These are phyloP conservation scores for Penicillium longicatenatum DNA, from an alignment of 495 filamentous ascomycete genomes.

Conservation along the genomic window DNA sequence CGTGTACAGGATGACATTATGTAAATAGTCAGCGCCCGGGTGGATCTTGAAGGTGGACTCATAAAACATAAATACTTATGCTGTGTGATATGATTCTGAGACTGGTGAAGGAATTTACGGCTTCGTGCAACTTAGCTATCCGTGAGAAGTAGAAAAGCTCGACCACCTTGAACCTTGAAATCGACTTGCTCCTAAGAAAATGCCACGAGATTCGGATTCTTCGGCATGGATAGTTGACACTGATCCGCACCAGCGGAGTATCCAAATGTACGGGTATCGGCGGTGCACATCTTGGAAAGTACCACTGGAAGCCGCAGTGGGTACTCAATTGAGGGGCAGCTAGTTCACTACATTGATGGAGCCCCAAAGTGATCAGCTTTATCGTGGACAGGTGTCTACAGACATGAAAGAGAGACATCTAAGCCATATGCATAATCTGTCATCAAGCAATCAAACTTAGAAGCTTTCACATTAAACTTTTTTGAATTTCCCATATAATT, in stretches of 20 bases:
- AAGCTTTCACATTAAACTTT: background rate
- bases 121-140: no score
- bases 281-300: background rate
- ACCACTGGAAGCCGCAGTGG: conserved; percentile 1
- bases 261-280: background rate
- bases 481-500: no score
- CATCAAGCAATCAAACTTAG: background rate
- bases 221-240: background rate
- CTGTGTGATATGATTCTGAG: no score
- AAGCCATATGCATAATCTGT: background rate
- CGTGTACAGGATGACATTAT: no score
- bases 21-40: no score
- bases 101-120: no score
- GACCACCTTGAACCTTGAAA: no score
- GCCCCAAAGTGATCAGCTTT: background rate
- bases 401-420: background rate
- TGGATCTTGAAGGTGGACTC: no score
- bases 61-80: no score
- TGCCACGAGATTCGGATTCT: no score
- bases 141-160: no score
- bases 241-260: background rate
- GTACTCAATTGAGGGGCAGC: background rate
- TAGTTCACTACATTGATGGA: background rate
- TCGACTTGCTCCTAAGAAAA: no score
- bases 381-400: background rate